phyloP scores from a whole-genome alignment of 345 rosid species.

The Gossypium raimondii region DNA sequence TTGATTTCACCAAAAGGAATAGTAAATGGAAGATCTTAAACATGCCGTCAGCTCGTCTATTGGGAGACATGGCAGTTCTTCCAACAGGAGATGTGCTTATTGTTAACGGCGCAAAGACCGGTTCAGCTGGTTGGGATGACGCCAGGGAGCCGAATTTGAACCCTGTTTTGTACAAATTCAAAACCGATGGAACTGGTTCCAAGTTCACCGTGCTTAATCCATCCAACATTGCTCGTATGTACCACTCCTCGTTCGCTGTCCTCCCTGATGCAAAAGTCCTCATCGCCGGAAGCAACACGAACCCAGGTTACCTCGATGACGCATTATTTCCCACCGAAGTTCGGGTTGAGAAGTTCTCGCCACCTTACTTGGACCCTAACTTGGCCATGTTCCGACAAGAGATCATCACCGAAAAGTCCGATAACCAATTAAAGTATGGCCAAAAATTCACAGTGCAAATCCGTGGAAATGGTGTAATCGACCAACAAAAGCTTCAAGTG shows the following conservation, averaged over 20 bases:
- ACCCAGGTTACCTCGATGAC: constrained; percentile 45
- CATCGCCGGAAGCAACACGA: constrained; percentile 65
- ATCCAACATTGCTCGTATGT: constrained; percentile 53
- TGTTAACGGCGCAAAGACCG: constrained; percentile 66
- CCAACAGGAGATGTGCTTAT: constrained; percentile 69
- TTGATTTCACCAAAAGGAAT: constrained; percentile 33
- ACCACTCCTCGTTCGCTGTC: constrained; percentile 49
- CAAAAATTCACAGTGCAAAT: constrained; percentile 23
- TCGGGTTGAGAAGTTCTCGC: constrained; percentile 65
- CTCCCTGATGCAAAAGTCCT: constrained; percentile 62
- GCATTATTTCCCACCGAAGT: constrained; percentile 67
- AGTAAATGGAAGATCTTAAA: constrained; percentile 52
- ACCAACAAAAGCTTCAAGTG: constrained; percentile 26
- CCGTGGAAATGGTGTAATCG: neutral
- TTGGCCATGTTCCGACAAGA: constrained; percentile 27
- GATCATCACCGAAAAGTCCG: constrained; percentile 15
- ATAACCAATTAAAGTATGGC: constrained; percentile 26
- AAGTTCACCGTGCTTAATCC: constrained; percentile 41
- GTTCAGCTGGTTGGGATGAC: constrained; percentile 61
- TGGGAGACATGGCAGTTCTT: constrained; percentile 72
- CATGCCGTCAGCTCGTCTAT: constrained; percentile 67
- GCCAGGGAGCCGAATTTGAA: constrained; percentile 61
- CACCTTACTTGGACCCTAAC: constrained; percentile 56
- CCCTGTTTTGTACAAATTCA: constrained; percentile 46
- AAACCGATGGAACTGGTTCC: constrained; percentile 10